phyloP scores from a whole-genome alignment of 163 green algal species.

The Scenedesmus sp. region DNA sequence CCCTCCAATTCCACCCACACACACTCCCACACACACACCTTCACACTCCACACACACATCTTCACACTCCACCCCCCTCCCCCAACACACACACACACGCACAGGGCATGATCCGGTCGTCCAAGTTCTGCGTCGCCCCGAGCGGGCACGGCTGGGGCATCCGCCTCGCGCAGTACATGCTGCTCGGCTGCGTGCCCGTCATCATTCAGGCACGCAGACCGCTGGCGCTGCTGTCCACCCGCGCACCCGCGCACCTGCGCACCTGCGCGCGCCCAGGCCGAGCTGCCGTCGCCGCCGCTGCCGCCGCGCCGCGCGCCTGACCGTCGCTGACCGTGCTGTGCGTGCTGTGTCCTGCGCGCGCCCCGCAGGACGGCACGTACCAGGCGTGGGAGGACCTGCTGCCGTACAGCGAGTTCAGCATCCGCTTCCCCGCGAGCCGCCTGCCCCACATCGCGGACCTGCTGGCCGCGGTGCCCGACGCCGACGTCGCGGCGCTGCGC shows the following conservation, averaged over 20 bases:
- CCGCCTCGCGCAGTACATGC: conserved; percentile 1
- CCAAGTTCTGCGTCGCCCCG: conserved; percentile 16
- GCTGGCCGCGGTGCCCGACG: neutral
- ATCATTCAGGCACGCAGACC: conserved; percentile 4
- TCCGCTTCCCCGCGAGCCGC: conserved; percentile 4
- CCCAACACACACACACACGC: too few species aligned
- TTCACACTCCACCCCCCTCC: too few species aligned
- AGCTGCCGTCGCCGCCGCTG: neutral
- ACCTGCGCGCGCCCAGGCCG: too few species aligned
- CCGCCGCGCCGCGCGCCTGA: neutral
- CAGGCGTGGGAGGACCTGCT: conserved; percentile 18
- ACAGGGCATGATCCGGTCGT: neutral
- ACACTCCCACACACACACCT: too few species aligned
- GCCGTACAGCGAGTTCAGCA: conserved; percentile 12
- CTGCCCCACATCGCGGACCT: neutral
- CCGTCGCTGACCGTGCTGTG: neutral
- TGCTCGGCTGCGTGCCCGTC: conserved; percentile 11
- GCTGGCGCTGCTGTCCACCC: too few species aligned
- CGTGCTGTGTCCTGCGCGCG: neutral
- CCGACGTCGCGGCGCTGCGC: neutral
- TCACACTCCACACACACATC: too few species aligned
- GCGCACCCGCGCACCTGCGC: too few species aligned
- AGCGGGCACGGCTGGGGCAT: conserved; percentile 29
- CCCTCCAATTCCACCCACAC: too few species aligned
- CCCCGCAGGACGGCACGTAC: conserved; percentile 16